Base-by-base conservation (phyloP, 176 grass and related monocot species). In the Metroxylon sagu region DNA sequence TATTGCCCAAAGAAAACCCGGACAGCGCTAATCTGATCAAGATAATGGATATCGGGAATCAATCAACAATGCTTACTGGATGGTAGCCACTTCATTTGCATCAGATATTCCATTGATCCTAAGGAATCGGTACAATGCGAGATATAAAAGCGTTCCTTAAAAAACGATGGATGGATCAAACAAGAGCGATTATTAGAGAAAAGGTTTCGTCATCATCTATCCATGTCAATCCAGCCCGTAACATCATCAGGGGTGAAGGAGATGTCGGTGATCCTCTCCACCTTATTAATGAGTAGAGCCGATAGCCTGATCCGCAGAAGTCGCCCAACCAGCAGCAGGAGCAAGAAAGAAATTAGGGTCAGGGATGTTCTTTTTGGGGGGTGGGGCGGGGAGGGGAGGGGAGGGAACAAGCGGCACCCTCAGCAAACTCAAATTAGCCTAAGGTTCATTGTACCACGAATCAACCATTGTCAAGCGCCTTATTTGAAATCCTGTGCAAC, bases 201-300 rank as follows among this genome's bases (percentile, higher is more conserved):
- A 58, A 51, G 10, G 8, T 43, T 18, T 57, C 48, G 59, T 73
- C 64, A 85, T 82, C 85, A 85, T 73, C 76, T 68, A 18, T 68
- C 62, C 31, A 89, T 84, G n/a, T 60, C 14, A 29, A 95, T 95
- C 73, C 62, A 82, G 60, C 82, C 85, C 4, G 82, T 89, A 21
- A 85, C 85, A 5, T 89, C 90, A 65, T 89, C 82, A 18, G 89
- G 77, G 26, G 62, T 84, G 76, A 95, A 95, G 30, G 79, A 81
- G 49, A 86, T 76, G 73, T 83, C 77, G 48, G 49, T 75, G 66
- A 71, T 71, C 82, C 29, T 79, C 63, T 82, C 78, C 66, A 61
- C 73, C 76, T 78, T 53, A 78, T 57, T 78, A 75, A 62, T 73
- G 4, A 76, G 85, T 79, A 81, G 70, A 35, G 82, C 89, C 82